Evolutionary conservation across 495 filamentous ascomycete species (phyloP).

Genomic region (Penicillium riverlandense): DNA sequence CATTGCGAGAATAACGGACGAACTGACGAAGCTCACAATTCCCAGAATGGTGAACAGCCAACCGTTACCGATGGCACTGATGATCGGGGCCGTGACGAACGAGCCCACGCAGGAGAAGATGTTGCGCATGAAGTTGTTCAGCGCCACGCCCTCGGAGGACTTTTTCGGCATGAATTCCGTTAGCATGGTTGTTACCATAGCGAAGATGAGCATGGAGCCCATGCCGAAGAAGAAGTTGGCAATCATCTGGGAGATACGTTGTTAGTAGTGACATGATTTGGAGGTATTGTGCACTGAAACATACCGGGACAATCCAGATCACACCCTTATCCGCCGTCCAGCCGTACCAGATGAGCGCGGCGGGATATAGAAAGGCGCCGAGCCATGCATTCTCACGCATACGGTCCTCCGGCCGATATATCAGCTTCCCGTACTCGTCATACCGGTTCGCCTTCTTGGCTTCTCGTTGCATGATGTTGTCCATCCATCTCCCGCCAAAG

Average conservation of each 20-base stretch:
- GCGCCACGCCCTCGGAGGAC: conserved; percentile 69
- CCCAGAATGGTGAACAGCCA: conserved; percentile 83
- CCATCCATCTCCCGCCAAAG: conserved; percentile 80
- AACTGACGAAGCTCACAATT: conserved; percentile 48
- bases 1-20: conserved; percentile 58
- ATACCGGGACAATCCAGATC: conserved; percentile 57
- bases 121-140: conserved; percentile 73
- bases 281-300: conserved; percentile 27
- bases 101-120: conserved; percentile 76
- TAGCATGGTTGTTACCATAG: conserved; percentile 70
- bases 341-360: conserved; percentile 59
- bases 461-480: conserved; percentile 81
- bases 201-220: conserved; percentile 85
- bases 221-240: conserved; percentile 86
- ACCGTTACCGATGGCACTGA: conserved; percentile 76
- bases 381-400: conserved; percentile 88
- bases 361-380: conserved; percentile 67
- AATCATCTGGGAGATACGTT: conserved; percentile 40
- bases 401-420: conserved; percentile 78
- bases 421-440: conserved; percentile 59
- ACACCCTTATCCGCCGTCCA: conserved; percentile 54
- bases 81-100: conserved; percentile 67
- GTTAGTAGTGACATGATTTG: conserved; percentile 4
- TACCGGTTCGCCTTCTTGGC: conserved; percentile 64
- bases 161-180: conserved; percentile 84